These are phyloP conservation scores for Sungouiella blattae DNA, from an alignment of 805 yeast genomes.

Conservation along the genomic window DNA sequence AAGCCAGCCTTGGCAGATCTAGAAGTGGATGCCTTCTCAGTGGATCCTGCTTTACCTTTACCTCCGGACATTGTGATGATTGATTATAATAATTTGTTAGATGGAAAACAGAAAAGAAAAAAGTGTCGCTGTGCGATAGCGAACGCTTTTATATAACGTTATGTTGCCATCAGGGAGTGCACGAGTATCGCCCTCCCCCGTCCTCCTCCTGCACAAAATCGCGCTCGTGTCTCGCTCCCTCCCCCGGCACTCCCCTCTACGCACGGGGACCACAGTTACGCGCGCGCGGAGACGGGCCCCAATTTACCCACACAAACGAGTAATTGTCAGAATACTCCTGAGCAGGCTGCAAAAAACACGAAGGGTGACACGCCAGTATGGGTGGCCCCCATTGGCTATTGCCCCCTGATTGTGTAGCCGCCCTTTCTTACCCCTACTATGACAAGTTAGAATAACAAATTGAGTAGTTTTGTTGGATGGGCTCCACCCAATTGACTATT, in stretches of 20 bases:
- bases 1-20: constrained; percentile 50
- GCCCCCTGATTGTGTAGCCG: not conserved
- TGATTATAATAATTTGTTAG: constrained; percentile 6
- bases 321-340: constrained; percentile 4
- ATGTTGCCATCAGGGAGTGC: constrained; percentile 5
- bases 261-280: constrained; percentile 12
- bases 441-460: not conserved
- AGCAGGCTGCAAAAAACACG: constrained; percentile 1
- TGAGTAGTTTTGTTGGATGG: not conserved
- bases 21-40: constrained; percentile 47
- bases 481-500: not conserved
- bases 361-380: too few species aligned
- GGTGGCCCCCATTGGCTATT: constrained; percentile 1
- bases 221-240: constrained; percentile 7
- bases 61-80: constrained; percentile 25
- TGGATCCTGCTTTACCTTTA: constrained; percentile 42
- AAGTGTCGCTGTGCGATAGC: constrained; percentile 9
- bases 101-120: constrained; percentile 1
- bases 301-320: constrained; percentile 7
- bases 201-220: constrained; percentile 9
- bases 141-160: constrained; percentile 7
- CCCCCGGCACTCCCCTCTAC: constrained; percentile 12
- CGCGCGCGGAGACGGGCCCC: constrained; percentile 8
- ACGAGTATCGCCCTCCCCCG: constrained; percentile 4
- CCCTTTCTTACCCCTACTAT: not conserved